Evolutionary conservation across 1,139 yeast species (phyloP).

Genomic region (Saccharomyces hybrid): DNA sequence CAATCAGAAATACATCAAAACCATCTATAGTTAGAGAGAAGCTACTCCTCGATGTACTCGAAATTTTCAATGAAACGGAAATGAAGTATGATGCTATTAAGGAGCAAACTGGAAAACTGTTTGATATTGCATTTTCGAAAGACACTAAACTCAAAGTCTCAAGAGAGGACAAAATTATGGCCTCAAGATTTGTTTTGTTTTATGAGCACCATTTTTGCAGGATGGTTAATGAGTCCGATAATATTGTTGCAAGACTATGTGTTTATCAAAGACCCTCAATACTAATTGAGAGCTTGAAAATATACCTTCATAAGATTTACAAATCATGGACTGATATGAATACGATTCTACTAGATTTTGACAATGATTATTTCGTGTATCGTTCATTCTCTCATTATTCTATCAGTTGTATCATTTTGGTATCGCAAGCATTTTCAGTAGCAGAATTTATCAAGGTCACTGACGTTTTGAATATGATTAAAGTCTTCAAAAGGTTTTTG

Average conservation of each 20-base stretch:
- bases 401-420: slow-evolving; percentile 12
- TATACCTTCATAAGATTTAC: slow-evolving; percentile 6
- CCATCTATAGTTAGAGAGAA: slow-evolving; percentile 16
- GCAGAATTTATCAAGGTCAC: slow-evolving; percentile 8
- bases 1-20: slow-evolving; percentile 22
- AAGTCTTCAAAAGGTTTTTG: slow-evolving; percentile 15
- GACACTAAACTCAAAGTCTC: slow-evolving; percentile 3
- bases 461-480: slow-evolving; percentile 13
- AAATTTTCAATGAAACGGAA: slow-evolving; percentile 10
- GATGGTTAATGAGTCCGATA: slow-evolving; percentile 15
- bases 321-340: slow-evolving; percentile 19
- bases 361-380: slow-evolving; percentile 15
- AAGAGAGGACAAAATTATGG: slow-evolving; percentile 10
- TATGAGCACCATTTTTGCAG: slow-evolving; percentile 13
- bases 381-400: slow-evolving; percentile 13
- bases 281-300: slow-evolving; percentile 4
- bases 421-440: slow-evolving; percentile 11
- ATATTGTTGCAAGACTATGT: slow-evolving; percentile 20
- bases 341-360: slow-evolving; percentile 10
- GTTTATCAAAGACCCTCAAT: slow-evolving; percentile 5
- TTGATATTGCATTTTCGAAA: slow-evolving; percentile 13
- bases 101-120: slow-evolving; percentile 16
- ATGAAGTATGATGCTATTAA: slow-evolving; percentile 17
- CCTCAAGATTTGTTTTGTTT: slow-evolving; percentile 13
- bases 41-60: slow-evolving; percentile 16